Evolutionary conservation across 805 yeast genomes (phyloP).

Genomic region (Barnettozyma salicaria): DNA sequence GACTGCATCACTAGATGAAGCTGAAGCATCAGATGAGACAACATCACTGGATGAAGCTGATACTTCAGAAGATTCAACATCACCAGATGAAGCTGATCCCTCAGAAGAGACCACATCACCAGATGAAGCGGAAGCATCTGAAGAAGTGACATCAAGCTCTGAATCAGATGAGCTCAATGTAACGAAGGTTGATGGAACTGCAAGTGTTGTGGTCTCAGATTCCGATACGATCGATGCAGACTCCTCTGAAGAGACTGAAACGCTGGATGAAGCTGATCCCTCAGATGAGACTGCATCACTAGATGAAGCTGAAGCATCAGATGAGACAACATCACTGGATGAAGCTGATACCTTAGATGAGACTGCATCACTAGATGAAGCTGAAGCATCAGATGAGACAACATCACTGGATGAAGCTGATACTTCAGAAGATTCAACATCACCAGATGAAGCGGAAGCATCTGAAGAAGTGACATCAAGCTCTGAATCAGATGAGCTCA

Average conservation of each 20-base stretch:
- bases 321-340: too few species aligned
- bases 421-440: neutral
- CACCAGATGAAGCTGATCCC: neutral
- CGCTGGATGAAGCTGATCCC: neutral
- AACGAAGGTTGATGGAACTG: neutral
- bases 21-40: neutral
- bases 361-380: neutral
- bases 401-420: slow-evolving; percentile 1
- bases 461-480: neutral
- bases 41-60: neutral
- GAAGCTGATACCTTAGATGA: neutral
- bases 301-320: neutral
- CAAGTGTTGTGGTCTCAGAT: neutral
- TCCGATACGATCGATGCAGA: neutral
- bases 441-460: neutral
- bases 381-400: neutral
- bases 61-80: neutral
- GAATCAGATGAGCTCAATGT: neutral
- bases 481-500: neutral
- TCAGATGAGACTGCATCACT: neutral
- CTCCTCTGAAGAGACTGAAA: neutral
- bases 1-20: too few species aligned
- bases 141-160: neutral
- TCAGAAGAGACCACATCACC: neutral
- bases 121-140: slow-evolving; percentile 1